Evolutionary conservation across 331 rosid species (phyloP).

Genomic region (Cydonia oblonga): DNA sequence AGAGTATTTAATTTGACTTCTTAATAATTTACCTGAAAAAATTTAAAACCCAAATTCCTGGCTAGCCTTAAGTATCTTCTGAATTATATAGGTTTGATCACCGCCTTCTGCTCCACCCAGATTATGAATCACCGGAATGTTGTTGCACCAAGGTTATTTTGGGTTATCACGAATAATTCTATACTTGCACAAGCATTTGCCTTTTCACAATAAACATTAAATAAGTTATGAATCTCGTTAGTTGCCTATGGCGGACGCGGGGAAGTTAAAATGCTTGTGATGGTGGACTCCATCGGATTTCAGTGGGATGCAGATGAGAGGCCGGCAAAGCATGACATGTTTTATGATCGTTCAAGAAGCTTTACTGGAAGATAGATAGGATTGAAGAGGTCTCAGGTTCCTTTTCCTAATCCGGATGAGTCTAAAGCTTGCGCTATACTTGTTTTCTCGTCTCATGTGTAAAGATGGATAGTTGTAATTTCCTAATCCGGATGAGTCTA

Average conservation of each 20-base stretch:
- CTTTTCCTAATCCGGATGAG: too few species aligned
- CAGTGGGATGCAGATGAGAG: too few species aligned
- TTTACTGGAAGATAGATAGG: too few species aligned
- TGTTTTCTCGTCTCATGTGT: too few species aligned
- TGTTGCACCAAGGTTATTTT: background rate
- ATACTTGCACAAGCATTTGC: background rate
- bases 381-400: too few species aligned
- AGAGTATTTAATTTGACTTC: background rate
- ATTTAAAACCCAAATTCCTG: conserved; percentile 9
- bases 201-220: background rate
- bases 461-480: too few species aligned
- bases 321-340: too few species aligned
- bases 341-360: too few species aligned
- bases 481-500: too few species aligned
- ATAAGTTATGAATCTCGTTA: background rate
- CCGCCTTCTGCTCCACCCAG: background rate
- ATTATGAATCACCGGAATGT: background rate
- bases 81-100: background rate
- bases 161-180: too few species aligned
- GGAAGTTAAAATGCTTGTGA: background rate
- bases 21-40: background rate
- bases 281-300: too few species aligned
- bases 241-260: background rate
- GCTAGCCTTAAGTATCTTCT: conserved; percentile 6
- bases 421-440: too few species aligned